Evolutionary conservation across 306 rosid genomes (phyloP).

Genomic region (Cicer bijugum): DNA sequence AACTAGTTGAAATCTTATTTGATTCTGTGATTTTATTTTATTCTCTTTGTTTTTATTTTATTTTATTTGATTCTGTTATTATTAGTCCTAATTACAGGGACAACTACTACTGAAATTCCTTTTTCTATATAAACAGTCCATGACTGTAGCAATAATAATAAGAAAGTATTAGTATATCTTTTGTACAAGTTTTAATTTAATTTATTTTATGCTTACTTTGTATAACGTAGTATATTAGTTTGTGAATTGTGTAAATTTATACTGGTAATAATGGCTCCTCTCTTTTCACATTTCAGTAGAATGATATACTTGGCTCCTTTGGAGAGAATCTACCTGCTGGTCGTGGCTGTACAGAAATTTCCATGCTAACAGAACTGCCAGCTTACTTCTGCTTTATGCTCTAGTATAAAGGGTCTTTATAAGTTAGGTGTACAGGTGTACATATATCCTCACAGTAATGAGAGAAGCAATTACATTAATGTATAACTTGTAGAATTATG

Average conservation of each 20-base stretch:
- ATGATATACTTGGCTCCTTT: constrained; percentile 36
- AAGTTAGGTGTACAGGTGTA: constrained; percentile 43
- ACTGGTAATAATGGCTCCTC: constrained; percentile 5
- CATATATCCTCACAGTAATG: constrained; percentile 37
- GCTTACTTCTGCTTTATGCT: constrained; percentile 40
- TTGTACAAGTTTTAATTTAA: neutral
- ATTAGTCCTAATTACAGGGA: too few species aligned
- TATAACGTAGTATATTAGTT: neutral
- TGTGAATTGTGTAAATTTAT: neutral
- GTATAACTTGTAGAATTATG: constrained; percentile 38
- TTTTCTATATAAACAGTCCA: too few species aligned
- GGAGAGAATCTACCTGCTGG: constrained; percentile 42
- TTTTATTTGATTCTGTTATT: too few species aligned
- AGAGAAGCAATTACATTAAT: constrained; percentile 35
- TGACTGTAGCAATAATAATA: too few species aligned
- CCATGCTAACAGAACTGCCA: constrained; percentile 29
- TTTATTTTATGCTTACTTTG: neutral
- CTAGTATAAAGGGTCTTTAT: constrained; percentile 1
- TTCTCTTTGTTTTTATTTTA: too few species aligned
- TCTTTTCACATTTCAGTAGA: constrained; percentile 25
- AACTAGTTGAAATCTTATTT: too few species aligned
- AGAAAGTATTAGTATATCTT: too few species aligned
- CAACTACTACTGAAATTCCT: too few species aligned
- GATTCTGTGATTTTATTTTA: too few species aligned
- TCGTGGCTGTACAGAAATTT: constrained; percentile 51